Percentiles rank a stretch among this genome's conserved stretches.
phyloP scores from a whole-genome alignment of 305 asterid genomes.

The Fraxinus xanthoxyloides region DNA sequence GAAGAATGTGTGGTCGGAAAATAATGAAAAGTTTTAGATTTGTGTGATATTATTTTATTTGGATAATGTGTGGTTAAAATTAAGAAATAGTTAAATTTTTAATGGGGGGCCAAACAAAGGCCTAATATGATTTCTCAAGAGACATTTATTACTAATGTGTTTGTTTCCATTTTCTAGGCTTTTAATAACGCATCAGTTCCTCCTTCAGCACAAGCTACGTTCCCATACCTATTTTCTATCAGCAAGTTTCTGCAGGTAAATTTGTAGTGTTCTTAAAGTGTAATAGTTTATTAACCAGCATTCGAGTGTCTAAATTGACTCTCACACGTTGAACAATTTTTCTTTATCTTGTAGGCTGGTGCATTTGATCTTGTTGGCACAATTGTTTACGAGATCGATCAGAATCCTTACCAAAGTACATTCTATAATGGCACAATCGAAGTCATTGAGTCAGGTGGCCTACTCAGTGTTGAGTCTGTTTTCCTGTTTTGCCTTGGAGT shows the following conservation, averaged over 20 bases:
- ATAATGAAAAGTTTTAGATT: too few species aligned
- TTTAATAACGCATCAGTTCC: conserved; percentile 89
- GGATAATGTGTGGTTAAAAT: too few species aligned
- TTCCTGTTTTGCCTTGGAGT: conserved; percentile 79
- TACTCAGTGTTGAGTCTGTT: conserved; percentile 83
- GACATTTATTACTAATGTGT: conserved; percentile 13
- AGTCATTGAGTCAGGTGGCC: conserved; percentile 80
- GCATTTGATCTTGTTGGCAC: conserved; percentile 85
- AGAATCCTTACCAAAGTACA: conserved; percentile 65
- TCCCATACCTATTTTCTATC: conserved; percentile 76
- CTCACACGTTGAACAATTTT: background rate
- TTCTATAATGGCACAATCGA: conserved; percentile 94
- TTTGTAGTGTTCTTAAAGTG: conserved; percentile 5
- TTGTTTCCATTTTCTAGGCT: conserved; percentile 42
- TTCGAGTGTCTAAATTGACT: background rate
- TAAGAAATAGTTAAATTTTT: too few species aligned
- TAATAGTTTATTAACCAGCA: background rate
- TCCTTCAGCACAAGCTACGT: conserved; percentile 82
- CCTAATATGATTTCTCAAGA: background rate
- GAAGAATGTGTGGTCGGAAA: too few species aligned
- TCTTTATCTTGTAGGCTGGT: conserved; percentile 60
- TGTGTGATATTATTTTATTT: too few species aligned
- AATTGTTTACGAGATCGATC: conserved; percentile 84
- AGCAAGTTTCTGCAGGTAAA: conserved; percentile 97
- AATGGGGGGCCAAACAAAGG: too few species aligned